Percentiles rank a stretch among this genome's conserved stretches.
These are phyloP conservation scores for Phytophthora palmivora DNA, from an alignment of 352 stramenopile genomes.

Conservation along the genomic window DNA sequence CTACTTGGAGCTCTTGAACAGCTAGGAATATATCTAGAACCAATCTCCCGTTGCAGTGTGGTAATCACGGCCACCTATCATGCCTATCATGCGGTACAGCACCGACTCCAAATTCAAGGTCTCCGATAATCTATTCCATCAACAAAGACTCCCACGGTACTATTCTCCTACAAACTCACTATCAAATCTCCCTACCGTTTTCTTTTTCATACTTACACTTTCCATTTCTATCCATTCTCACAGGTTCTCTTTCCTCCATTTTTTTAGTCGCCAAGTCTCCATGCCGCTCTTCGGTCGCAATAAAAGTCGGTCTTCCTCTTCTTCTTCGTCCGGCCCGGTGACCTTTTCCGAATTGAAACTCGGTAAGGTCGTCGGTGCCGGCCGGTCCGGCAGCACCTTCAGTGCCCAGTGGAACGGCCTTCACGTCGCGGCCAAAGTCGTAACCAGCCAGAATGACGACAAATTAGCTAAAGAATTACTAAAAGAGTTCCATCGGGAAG, in stretches of 20 bases:
- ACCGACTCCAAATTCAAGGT: background rate
- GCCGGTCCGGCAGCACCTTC: constrained; percentile 65
- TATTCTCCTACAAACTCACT: background rate
- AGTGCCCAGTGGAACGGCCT: constrained; percentile 57
- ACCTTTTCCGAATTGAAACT: constrained; percentile 59
- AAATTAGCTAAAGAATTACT: constrained; percentile 55
- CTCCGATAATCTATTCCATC: background rate
- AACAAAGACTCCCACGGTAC: background rate
- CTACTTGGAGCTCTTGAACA: too few relatives aligned
- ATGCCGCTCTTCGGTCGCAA: constrained; percentile 34
- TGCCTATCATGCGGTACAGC: too few relatives aligned
- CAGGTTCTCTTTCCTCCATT: background rate
- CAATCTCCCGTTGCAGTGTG: too few relatives aligned
- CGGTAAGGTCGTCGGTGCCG: constrained; percentile 48
- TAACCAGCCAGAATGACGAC: constrained; percentile 42
- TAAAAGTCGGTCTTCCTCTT: constrained; percentile 22
- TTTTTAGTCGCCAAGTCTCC: constrained; percentile 10
- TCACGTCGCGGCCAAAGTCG: constrained; percentile 60
- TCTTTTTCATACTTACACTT: background rate
- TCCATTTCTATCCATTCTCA: background rate
- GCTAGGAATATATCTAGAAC: too few relatives aligned
- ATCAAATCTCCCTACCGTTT: background rate
- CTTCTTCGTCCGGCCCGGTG: constrained; percentile 23
- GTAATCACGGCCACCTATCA: too few relatives aligned
- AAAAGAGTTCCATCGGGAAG: constrained; percentile 63